Conservation (phyloP, 495 filamentous ascomycete genomes). For the Thermothielavioides terrestris region DNA sequence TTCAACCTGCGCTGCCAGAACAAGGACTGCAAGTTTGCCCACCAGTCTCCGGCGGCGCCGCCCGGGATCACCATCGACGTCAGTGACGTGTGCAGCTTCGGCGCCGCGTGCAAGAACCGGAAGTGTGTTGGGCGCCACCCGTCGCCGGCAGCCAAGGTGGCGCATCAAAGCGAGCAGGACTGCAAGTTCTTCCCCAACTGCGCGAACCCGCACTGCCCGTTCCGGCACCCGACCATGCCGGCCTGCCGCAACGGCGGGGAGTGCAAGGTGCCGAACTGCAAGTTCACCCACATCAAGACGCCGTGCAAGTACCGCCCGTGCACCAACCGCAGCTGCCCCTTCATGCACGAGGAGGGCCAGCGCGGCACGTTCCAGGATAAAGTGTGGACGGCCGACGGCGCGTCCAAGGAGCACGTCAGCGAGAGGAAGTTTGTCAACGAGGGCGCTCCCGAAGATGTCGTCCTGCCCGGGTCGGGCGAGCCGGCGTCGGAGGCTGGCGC, state of each 20-base stretch:
- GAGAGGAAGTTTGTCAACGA: conserved; percentile 88
- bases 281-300: conserved; percentile 75
- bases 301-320: conserved; percentile 90
- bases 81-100: conserved; percentile 71
- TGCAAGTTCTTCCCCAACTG: conserved; percentile 96
- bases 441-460: conserved; percentile 59
- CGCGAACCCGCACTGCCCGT: conserved; percentile 75
- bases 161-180: conserved; percentile 72
- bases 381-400: conserved; percentile 70
- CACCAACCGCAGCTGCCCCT: conserved; percentile 72
- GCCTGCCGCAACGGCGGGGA: conserved; percentile 90
- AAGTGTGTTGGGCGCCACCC: conserved; percentile 92
- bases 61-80: conserved; percentile 69
- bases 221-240: conserved; percentile 69
- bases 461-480: conserved; percentile 53
- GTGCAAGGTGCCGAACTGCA: conserved; percentile 75
- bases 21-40: conserved; percentile 81
- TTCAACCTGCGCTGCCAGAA: conserved; percentile 85
- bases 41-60: conserved; percentile 87
- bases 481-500: conserved; percentile 15
- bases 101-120: conserved; percentile 84
- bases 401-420: conserved; percentile 60
- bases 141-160: conserved; percentile 70
- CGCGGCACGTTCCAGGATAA: conserved; percentile 73
- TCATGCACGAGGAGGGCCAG: conserved; percentile 90